Base-by-base conservation (phyloP, 305 asterid species). In the Lippia alba region DNA sequence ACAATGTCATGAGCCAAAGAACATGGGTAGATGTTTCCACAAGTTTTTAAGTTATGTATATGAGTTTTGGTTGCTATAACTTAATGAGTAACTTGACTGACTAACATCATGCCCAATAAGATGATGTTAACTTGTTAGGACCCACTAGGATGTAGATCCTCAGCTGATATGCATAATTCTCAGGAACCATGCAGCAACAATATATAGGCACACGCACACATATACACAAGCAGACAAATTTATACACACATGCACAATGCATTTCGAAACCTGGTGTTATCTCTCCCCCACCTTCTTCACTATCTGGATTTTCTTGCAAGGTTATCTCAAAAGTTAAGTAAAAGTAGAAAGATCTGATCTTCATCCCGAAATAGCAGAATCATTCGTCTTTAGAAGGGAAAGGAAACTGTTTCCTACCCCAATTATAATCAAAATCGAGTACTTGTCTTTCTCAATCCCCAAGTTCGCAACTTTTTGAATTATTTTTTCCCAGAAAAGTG, bases 381-480 rank as follows among this genome's bases (percentile, higher is more conserved):
- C 51, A 50, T 55, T 17, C 66, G 4, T 15, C 24, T 48, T 11
- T 5, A 33, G n/a, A 17, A 30, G 12, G 30, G 49, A 33, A 46
- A 41, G 18, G n/a, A 17, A 14, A 19, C 51, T n/a, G 58, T 16
- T 30, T 64, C 69, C 66, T 4, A 56, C 61, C 8, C 36, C 48
- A 55, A 65, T 20, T 56, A 66, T 17, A 53, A 18, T 17, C 40
- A 78, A 41, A 19, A 36, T 53, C 64, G 11, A 40, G 34, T 53
- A 30, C 50, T 57, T 64, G 48, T 53, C 56, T 15, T 19, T 15
- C 56, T 67, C 61, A 49, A 56, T 66, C 67, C 68, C 57, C n/a
- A 49, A 61, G 50, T 17, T 40, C 30, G 17, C 33, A 36, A 30
- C 59, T 0, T 17, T 18, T n/a, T 12, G 9, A 39, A 53, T 14